These are phyloP conservation scores for Suillus decipiens DNA, from an alignment of 768 basidiomycete genomes.

Conservation along the genomic window DNA sequence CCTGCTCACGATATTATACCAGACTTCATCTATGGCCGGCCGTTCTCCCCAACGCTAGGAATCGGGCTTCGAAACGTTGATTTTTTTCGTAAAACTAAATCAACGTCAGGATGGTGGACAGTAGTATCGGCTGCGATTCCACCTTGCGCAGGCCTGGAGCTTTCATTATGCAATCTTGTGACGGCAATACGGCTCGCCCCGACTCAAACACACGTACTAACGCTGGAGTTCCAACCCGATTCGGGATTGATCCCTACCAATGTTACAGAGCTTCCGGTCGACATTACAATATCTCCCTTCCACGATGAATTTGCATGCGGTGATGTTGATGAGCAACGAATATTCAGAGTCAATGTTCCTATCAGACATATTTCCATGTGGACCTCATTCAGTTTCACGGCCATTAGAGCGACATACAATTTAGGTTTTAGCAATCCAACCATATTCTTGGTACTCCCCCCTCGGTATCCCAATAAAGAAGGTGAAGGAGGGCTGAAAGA, in stretches of 20 bases:
- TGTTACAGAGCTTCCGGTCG: conserved; percentile 41
- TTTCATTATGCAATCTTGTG: conserved; percentile 22
- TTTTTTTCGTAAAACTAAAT: conserved; percentile 9
- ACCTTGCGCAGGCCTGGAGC: conserved; percentile 6
- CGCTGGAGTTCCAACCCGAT: conserved; percentile 47
- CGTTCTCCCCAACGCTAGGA: conserved; percentile 73
- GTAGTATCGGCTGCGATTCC: conserved; percentile 30
- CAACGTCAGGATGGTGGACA: conserved; percentile 54
- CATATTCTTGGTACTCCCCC: conserved; percentile 59
- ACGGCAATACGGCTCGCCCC: conserved; percentile 48
- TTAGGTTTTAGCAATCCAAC: conserved; percentile 56
- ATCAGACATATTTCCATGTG: conserved; percentile 48
- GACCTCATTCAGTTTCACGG: conserved; percentile 34
- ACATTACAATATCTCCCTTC: conserved; percentile 29
- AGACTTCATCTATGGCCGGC: conserved; percentile 73
- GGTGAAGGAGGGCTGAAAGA: conserved; percentile 31
- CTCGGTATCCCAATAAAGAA: conserved; percentile 36
- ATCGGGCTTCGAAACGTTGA: conserved; percentile 55
- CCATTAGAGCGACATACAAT: conserved; percentile 61
- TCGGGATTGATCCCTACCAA: conserved; percentile 32
- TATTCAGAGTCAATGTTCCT: conserved; percentile 42
- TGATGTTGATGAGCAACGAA: conserved; percentile 7
- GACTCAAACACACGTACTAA: conserved; percentile 59
- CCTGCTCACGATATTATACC: conserved; percentile 56
- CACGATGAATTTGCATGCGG: neutral